Conservation (phyloP, 495 filamentous ascomycete genomes). For the Penicillium samsonianum region DNA sequence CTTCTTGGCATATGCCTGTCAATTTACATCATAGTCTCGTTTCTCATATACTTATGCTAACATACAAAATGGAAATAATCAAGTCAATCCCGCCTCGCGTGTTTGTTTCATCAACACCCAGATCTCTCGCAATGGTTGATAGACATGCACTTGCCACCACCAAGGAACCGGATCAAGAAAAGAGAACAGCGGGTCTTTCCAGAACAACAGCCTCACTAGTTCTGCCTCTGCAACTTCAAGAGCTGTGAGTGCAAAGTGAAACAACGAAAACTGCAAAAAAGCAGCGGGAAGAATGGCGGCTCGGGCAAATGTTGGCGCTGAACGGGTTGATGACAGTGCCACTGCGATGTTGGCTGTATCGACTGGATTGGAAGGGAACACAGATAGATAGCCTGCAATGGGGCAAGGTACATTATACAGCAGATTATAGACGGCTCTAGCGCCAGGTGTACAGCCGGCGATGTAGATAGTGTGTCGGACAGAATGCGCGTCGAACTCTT, state of each 20-base stretch:
- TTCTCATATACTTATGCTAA: constrained; percentile 6
- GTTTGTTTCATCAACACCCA: constrained; percentile 31
- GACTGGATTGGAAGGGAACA: constrained; percentile 28
- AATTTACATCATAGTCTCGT: constrained; percentile 7
- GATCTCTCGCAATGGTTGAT: constrained; percentile 36
- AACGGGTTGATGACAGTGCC: constrained; percentile 16
- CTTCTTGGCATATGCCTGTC: constrained; percentile 6
- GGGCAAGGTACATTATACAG: constrained; percentile 29
- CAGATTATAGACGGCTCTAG: constrained; percentile 29
- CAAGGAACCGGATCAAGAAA: constrained; percentile 43
- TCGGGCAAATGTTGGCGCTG: background rate
- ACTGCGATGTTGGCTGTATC: constrained; percentile 13
- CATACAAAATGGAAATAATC: background rate
- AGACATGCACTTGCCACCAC: constrained; percentile 51
- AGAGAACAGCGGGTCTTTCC: constrained; percentile 39
- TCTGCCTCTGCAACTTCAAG: constrained; percentile 14
- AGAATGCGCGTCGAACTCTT: constrained; percentile 39
- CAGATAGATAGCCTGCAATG: constrained; percentile 38
- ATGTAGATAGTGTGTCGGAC: constrained; percentile 46
- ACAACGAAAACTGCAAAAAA: constrained; percentile 15
- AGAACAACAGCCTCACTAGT: constrained; percentile 30
- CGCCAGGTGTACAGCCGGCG: constrained; percentile 40
- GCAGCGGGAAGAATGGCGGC: background rate
- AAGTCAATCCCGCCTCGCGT: constrained; percentile 18
- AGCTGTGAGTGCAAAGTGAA: constrained; percentile 13